Conservation (phyloP, 257 asterid species). For the Haberlea rhodopensis region DNA sequence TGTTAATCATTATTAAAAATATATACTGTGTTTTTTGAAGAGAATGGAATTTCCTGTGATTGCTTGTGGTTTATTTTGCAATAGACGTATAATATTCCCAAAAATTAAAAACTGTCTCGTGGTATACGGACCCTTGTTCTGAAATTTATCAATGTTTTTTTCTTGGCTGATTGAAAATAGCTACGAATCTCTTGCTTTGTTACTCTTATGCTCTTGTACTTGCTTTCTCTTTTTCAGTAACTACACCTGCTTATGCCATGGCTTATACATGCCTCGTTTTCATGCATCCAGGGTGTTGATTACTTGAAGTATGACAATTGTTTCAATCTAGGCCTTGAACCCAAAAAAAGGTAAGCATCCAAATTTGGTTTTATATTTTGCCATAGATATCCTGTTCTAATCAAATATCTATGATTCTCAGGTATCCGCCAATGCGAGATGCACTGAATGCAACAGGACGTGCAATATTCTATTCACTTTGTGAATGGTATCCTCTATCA, state of each 20-base stretch:
- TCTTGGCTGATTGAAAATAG: background rate
- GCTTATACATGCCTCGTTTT: slow-evolving; percentile 26
- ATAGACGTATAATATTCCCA: background rate
- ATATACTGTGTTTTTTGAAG: background rate
- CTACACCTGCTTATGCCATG: background rate
- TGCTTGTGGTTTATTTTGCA: background rate
- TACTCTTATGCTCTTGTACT: background rate
- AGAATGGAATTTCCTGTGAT: background rate
- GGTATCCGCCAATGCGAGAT: slow-evolving; percentile 98
- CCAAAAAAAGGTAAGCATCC: slow-evolving; percentile 62
- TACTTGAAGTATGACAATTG: slow-evolving; percentile 98
- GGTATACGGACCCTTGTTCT: no score
- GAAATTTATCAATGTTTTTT: background rate
- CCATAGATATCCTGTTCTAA: slow-evolving; percentile 23
- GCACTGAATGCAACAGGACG: slow-evolving; percentile 90
- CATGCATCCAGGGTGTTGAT: slow-evolving; percentile 64
- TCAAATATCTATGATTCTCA: slow-evolving; percentile 27
- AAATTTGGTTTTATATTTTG: slow-evolving; percentile 1
- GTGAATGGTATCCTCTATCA: slow-evolving; percentile 69
- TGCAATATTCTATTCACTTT: slow-evolving; percentile 78
- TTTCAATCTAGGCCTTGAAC: slow-evolving; percentile 82
- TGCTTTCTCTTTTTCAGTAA: background rate
- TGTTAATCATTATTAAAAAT: background rate
- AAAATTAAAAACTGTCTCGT: background rate
- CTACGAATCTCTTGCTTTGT: background rate